phyloP scores from a whole-genome alignment of 129 eudicot genomes.

The Flaveria robusta region DNA sequence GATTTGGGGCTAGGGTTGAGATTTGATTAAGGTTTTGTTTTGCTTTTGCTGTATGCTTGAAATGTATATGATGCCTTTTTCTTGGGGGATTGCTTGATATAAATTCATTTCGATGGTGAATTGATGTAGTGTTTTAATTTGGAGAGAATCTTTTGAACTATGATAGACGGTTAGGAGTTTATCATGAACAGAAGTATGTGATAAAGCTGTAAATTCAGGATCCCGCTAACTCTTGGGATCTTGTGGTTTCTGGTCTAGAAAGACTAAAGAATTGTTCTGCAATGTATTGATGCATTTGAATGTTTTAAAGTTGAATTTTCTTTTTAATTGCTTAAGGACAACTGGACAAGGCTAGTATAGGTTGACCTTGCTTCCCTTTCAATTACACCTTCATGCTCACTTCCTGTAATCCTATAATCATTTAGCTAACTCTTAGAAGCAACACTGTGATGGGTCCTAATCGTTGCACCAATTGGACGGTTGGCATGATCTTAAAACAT shows the following conservation, averaged over 20 bases:
- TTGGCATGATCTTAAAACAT: not conserved
- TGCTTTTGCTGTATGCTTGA: not conserved
- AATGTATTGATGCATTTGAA: not conserved
- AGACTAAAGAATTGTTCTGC: not conserved
- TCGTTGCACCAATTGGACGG: constrained; percentile 2
- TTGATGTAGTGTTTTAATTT: not conserved
- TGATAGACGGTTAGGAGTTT: not conserved
- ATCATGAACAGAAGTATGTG: not conserved
- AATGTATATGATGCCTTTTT: not conserved
- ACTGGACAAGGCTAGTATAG: not conserved
- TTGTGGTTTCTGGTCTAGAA: not conserved
- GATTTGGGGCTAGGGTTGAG: constrained; percentile 26
- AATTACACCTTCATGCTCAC: not conserved
- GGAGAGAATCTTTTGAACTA: not conserved
- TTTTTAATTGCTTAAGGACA: not conserved
- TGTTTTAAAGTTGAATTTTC: not conserved
- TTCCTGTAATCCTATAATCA: not conserved
- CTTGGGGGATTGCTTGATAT: not conserved
- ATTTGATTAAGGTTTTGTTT: constrained; percentile 8
- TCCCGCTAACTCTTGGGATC: not conserved
- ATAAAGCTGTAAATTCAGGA: not conserved
- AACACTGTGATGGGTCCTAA: constrained; percentile 7
- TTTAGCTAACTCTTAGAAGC: not conserved
- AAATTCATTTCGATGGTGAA: not conserved
- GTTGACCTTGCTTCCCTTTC: not conserved